Percentiles rank a stretch among this genome's conserved stretches.
Evolutionary conservation across 352 stramenopile genomes (phyloP).

Genomic region (Globisporangium nagaii): DNA sequence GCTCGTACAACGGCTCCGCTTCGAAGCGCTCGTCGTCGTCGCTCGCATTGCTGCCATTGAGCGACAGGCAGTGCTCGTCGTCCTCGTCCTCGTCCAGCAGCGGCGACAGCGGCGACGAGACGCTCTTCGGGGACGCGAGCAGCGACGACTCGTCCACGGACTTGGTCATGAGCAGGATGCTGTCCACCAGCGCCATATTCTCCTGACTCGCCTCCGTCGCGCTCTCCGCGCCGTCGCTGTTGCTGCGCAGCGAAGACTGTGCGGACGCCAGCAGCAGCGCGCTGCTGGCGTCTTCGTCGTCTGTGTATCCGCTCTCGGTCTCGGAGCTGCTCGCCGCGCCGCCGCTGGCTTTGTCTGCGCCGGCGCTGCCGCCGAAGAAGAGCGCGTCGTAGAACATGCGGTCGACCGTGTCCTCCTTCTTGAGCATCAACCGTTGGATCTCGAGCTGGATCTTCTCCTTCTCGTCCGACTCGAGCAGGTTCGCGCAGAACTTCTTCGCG

Average conservation of each 20-base stretch:
- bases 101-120: conserved; percentile 40
- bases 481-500: conserved; percentile 73
- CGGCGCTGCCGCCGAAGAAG: conserved; percentile 12
- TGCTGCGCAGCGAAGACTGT: not conserved
- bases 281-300: conserved; percentile 5
- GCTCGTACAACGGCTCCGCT: conserved; percentile 21
- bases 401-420: conserved; percentile 45
- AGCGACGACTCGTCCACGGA: conserved; percentile 51
- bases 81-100: conserved; percentile 45
- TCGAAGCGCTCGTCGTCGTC: conserved; percentile 24
- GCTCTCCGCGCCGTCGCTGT: not conserved
- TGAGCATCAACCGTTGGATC: conserved; percentile 75
- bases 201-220: conserved; percentile 28
- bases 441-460: conserved; percentile 79
- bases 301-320: not conserved
- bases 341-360: not conserved
- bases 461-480: conserved; percentile 67
- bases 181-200: conserved; percentile 69
- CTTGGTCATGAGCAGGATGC: conserved; percentile 75
- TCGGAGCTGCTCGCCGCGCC: not conserved
- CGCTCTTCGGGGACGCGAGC: conserved; percentile 59
- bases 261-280: not conserved
- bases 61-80: conserved; percentile 18
- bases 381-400: conserved; percentile 29
- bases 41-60: conserved; percentile 7